phyloP scores from a whole-genome alignment of 768 basidiomycete species.

The Clathrus columnatus region DNA sequence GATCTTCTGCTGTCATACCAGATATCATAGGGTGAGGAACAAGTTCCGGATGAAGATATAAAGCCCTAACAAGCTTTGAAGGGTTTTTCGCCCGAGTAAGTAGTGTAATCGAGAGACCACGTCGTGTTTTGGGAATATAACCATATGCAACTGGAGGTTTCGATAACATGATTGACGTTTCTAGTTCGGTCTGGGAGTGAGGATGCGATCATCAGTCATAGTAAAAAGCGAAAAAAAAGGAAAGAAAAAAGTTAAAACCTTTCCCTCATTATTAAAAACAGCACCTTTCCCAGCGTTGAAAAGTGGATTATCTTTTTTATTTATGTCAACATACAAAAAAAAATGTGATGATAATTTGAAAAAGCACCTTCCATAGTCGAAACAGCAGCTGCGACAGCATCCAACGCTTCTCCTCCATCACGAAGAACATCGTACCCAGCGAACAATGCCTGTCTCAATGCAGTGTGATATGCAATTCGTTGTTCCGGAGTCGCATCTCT shows the following conservation, averaged over 20 bases:
- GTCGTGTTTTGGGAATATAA: constrained; percentile 45
- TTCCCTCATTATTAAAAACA: constrained; percentile 73
- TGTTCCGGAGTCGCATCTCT: constrained; percentile 51
- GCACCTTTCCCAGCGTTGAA: constrained; percentile 79
- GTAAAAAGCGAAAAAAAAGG: not conserved
- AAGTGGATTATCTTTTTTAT: constrained; percentile 51
- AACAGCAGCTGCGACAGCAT: constrained; percentile 72
- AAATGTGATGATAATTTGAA: not conserved
- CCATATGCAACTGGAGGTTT: constrained; percentile 62
- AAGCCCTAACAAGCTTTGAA: constrained; percentile 54
- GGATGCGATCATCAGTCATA: not conserved
- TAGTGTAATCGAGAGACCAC: constrained; percentile 58
- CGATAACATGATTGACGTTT: constrained; percentile 74
- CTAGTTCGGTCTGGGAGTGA: constrained; percentile 63
- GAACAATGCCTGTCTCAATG: constrained; percentile 43
- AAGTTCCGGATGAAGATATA: constrained; percentile 60
- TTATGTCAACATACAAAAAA: not conserved
- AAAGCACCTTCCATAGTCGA: constrained; percentile 56
- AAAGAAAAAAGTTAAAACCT: constrained; percentile 34
- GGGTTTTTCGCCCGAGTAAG: constrained; percentile 65
- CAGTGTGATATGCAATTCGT: constrained; percentile 47
- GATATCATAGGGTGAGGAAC: constrained; percentile 67
- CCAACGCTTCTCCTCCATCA: constrained; percentile 72
- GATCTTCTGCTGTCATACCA: constrained; percentile 49
- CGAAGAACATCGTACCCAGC: constrained; percentile 57